Conservation (phyloP, 176 grass and related monocot species). For the Microstegium vimineum region DNA sequence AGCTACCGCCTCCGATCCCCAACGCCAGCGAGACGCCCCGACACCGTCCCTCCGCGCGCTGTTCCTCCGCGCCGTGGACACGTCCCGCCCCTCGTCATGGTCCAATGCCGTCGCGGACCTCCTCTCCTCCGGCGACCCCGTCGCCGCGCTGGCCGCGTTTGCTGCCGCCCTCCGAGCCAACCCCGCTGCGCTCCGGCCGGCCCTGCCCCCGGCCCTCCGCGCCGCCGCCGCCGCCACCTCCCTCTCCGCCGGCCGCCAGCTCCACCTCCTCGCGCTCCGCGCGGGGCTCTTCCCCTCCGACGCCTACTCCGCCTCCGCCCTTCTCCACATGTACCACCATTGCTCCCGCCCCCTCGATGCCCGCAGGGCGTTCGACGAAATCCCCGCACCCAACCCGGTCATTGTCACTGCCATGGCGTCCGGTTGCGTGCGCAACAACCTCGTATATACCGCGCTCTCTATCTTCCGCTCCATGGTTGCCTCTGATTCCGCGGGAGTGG, state of each 20-base stretch:
- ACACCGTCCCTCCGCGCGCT: constrained; percentile 36
- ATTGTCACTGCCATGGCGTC: constrained; percentile 67
- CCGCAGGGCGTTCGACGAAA: constrained; percentile 73
- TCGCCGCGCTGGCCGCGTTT: constrained; percentile 42
- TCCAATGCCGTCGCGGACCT: constrained; percentile 67
- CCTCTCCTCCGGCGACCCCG: constrained; percentile 43
- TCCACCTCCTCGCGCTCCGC: constrained; percentile 61
- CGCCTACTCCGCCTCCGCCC: constrained; percentile 57
- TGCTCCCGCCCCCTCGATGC: constrained; percentile 60
- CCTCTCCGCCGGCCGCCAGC: constrained; percentile 61
- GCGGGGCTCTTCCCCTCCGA: constrained; percentile 61
- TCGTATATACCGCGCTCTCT: constrained; percentile 29
- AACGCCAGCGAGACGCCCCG: neutral
- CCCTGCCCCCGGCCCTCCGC: constrained; percentile 52
- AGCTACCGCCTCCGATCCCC: neutral
- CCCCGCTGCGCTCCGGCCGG: constrained; percentile 46
- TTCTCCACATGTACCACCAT: constrained; percentile 79
- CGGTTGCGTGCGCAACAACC: constrained; percentile 61
- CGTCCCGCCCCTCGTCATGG: constrained; percentile 62
- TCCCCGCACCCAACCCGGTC: constrained; percentile 47
- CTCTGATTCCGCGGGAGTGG: constrained; percentile 11
- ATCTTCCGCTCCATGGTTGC: constrained; percentile 56
- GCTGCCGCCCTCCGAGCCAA: constrained; percentile 35
- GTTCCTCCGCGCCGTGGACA: constrained; percentile 52
- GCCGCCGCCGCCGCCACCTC: constrained; percentile 48